Evolutionary conservation across 1,284 basidiomycete genomes (phyloP), one percentile per base, ranked within the genome.

Genomic region (Laetiporus sulphureus): DNA sequence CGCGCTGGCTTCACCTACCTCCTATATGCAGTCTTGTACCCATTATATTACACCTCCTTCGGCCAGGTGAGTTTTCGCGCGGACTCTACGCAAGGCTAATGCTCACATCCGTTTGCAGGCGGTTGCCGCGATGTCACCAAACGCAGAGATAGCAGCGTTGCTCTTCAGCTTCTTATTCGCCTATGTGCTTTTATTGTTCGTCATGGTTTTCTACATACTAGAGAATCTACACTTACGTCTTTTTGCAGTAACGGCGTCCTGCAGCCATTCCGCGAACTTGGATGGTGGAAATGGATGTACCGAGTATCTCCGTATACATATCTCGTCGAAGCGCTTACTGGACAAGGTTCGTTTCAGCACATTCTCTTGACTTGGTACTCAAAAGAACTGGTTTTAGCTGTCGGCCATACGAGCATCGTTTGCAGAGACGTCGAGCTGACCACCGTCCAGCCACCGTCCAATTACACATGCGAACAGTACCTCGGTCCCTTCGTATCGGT

Each of bases 281-380:
- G 79, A 5, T 90, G 85, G 81, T 90, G 86, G 87, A 67, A 68
- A 49, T 91, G 87, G 82, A 86, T 90, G 81, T 87, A 90, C 63
- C 73, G 72, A 37, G 61, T 86, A 4, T 85, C 84, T 2, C 88
- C 88, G 0, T 89, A 79, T 63, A 86, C 83, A 6, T 83, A 83
- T 53, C 64, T 83, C 32, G 69, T 78, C 36, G 79, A 82, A 54
- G 78, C 71, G 21, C 54, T 80, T 24, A 53, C 77, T 20, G 72
- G 72, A 3, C 68, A 77, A 61, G 65, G 72, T 72, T 32, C 13
- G 45, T 34, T 10, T n/a, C n/a, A n/a, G 13, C 13, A 20, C 16
- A 22, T 36, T 22, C 16, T 18, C 24, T 16, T 22, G 20, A 32
- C 0, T n/a, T 25, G 19, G 11, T n/a, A 3, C 23, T 40, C 4